Base-by-base conservation (phyloP, 352 stramenopile genomes). In the Phytophthora parvispora region DNA sequence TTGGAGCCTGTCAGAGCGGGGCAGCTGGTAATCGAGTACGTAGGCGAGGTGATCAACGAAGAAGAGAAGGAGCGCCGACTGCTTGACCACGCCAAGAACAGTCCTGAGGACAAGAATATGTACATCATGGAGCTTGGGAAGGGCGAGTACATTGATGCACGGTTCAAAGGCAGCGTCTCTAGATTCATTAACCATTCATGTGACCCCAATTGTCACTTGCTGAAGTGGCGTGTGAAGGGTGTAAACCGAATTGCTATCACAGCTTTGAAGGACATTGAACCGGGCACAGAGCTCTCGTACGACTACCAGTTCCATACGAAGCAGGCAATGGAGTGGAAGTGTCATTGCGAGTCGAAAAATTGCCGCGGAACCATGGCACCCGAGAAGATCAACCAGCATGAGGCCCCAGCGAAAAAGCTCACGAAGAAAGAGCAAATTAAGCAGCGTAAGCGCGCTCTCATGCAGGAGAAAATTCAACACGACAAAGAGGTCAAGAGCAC, bases 151-250 rank as follows among this genome's bases (percentile, higher is more conserved):
- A 98, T 99, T 42, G 97, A 99, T 77, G 97, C 97, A 22, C 88
- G 94, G 6, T 90, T 95, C 64, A 93, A 97, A 65, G 97, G 97
- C 20, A 97, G 94, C 58, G 89, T 98, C 25, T 98, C 97, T 22
- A 91, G 97, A 25, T 99, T 98, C 77, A 99, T 99, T 74, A 99
- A 99, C 76, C 97, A 99, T 78, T 98, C 92, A 12, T 99, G 97
- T 68, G 90, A 98, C 31, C 97, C 97, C 0, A 99, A 99, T 73
- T 99, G 96, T 73, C 86, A 92, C 15, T 76, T 99, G 34, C 80
- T 99, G 67, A 97, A 97, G 72, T 99, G 97, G 97, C 97, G 95
- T 56, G 97, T 99, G 29, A 89, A 87, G 42, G 96, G 95, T 40
- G 80, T 96, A 43, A 97, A 97, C 63, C 90, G 94, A 42, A 98